phyloP scores from a whole-genome alignment of 192 early-diverging fungal genomes.

The Rhizophagus prolifer region DNA sequence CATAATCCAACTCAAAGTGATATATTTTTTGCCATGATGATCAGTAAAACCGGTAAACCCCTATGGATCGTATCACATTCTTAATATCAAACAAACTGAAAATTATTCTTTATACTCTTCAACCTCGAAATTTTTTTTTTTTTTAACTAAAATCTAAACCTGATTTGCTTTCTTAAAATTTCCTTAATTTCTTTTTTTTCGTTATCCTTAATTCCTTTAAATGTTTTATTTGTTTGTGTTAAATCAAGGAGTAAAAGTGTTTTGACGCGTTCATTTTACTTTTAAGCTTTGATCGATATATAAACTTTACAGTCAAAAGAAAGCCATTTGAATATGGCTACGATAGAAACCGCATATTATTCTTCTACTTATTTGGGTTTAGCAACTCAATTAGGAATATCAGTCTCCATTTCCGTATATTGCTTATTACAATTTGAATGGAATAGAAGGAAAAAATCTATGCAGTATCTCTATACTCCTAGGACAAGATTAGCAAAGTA shows the following conservation, averaged over 20 bases:
- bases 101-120: too few relatives aligned
- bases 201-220: not conserved
- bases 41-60: too few relatives aligned
- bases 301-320: not conserved
- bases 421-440: conserved; percentile 54
- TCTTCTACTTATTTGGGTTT: conserved; percentile 51
- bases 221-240: not conserved
- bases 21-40: too few relatives aligned
- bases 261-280: not conserved
- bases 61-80: too few relatives aligned
- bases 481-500: conserved; percentile 44
- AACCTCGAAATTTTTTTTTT: not conserved
- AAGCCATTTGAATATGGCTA: conserved; percentile 35
- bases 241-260: not conserved
- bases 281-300: too few relatives aligned
- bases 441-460: conserved; percentile 47
- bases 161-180: not conserved
- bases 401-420: conserved; percentile 40
- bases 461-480: conserved; percentile 52
- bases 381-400: conserved; percentile 53
- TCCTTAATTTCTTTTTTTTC: not conserved
- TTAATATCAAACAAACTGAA: too few relatives aligned
- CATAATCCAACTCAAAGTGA: too few relatives aligned
- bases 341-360: conserved; percentile 41
- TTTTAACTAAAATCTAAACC: not conserved